A percentile compares a stretch with the other conserved stretches of the same genome.
These are phyloP conservation scores for Cyclotella sp. DNA, from an alignment of 108 stramenopile genomes.

Conservation along the genomic window DNA sequence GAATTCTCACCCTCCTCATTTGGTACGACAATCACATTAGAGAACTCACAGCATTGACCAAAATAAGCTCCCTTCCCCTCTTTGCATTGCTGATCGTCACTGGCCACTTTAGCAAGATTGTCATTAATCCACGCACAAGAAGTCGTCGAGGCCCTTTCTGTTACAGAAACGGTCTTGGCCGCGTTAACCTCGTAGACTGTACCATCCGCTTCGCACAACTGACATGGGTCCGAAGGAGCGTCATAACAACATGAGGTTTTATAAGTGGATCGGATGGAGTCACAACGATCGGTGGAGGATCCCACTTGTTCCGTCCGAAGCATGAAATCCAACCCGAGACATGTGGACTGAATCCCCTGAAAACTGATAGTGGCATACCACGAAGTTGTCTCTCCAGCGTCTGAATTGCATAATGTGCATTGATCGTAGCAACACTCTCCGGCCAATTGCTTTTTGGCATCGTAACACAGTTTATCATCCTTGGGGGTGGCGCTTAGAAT, in stretches of 20 bases:
- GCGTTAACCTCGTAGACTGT: conserved; percentile 24
- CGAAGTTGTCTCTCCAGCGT: conserved; percentile 4
- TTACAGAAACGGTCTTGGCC: conserved; percentile 18
- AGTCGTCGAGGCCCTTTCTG: conserved; percentile 2
- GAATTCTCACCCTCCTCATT: neutral
- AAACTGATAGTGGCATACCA: conserved; percentile 38
- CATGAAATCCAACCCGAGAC: conserved; percentile 40
- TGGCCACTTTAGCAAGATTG: conserved; percentile 14
- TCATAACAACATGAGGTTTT: conserved; percentile 17
- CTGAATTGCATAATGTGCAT: conserved; percentile 24
- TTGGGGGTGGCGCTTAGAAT: conserved; percentile 17
- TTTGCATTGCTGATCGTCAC: conserved; percentile 25
- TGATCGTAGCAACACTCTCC: conserved; percentile 39
- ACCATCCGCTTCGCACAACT: conserved; percentile 27
- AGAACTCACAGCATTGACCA: conserved; percentile 35
- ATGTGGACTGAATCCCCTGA: conserved; percentile 28
- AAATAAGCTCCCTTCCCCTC: conserved; percentile 27
- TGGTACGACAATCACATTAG: neutral
- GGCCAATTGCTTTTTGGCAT: conserved; percentile 28
- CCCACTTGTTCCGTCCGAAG: conserved; percentile 26
- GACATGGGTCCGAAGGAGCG: conserved; percentile 12
- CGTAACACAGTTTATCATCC: conserved; percentile 22
- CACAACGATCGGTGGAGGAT: conserved; percentile 16
- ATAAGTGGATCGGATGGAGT: conserved; percentile 6
- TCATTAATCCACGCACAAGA: conserved; percentile 28